Evolutionary conservation across 1,284 basidiomycete species (phyloP), one percentile per base, ranked within the genome.

Genomic region (Amylostereum areolatum): DNA sequence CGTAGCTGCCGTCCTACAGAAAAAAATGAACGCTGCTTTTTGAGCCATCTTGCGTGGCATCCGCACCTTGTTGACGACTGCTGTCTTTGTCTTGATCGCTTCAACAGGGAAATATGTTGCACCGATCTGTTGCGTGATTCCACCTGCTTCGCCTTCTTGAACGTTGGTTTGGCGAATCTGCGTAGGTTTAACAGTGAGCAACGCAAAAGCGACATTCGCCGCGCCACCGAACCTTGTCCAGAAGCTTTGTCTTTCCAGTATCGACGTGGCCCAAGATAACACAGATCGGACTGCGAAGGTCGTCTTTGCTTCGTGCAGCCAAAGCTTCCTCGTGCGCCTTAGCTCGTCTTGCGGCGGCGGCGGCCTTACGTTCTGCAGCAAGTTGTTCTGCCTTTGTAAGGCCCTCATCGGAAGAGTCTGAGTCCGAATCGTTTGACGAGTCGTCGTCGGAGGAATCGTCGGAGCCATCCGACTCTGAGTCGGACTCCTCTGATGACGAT

Each of bases 251-350:
- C 74, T 99, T 99, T 58, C 97, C 97, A 3, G 96, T 99, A 77
- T 99, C 97, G 80, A 99, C 97, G 68, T 99, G 97, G 53, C 97
- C 97, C 52, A 99, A 73, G 66, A 99, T 99, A 84, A 96, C 98
- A 67, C 97, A 99, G 64, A 99, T 99, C 29, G 97, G 97, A 65
- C 88, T 93, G 44, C 97, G 89, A 49, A 99, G 72, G 65, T 99
- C 74, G 61, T 98, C 93, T 65, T 91, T 94, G 67, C 72, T 92
- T 50, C 92, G 75, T 4, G 89, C 89, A 32, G 94, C 92, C 57
- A 97, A 68, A 6, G 96, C 95, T 31, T 84, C 88, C 67, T 92
- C 85, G 62, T 86, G 88, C 6, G 89, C 86, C 60, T 93, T 89
- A 48, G 84, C 80, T 48, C 89, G 79, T 39, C 92, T 81, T 34